Evolutionary conservation across 176 grass and related monocot genomes (phyloP).

Genomic region (Phragmites australis): DNA sequence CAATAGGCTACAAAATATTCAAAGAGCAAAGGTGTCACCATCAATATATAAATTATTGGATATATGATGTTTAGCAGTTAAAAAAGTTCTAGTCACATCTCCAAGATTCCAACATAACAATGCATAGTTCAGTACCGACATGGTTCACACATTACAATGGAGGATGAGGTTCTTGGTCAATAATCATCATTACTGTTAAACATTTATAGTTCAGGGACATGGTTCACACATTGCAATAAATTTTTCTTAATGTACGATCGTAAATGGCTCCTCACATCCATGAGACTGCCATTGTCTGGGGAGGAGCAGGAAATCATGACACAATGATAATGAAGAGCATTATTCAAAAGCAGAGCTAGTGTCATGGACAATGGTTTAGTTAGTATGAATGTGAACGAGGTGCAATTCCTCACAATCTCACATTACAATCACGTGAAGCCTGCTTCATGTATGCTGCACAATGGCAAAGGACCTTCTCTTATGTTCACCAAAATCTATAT

Average conservation of each 20-base stretch:
- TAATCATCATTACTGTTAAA: not conserved
- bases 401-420: not conserved
- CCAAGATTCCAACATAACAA: not conserved
- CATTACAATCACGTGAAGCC: not conserved
- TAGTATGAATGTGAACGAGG: not conserved
- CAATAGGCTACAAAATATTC: slow-evolving; percentile 68
- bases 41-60: not conserved
- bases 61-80: not conserved
- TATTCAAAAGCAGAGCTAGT: not conserved
- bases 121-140: not conserved
- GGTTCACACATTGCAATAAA: too few species aligned
- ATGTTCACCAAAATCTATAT: not conserved
- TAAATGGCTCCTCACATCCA: not conserved
- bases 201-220: not conserved
- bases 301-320: not conserved
- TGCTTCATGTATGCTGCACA: not conserved
- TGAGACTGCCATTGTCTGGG: not conserved
- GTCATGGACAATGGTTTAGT: not conserved
- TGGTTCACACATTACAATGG: not conserved
- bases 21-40: slow-evolving; percentile 30
- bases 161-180: not conserved
- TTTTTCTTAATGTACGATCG: not conserved
- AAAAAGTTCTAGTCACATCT: not conserved
- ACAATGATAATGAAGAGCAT: not conserved
- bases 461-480: not conserved